Conservation (phyloP, 208 protist species). For the Zelonia costaricensis region DNA sequence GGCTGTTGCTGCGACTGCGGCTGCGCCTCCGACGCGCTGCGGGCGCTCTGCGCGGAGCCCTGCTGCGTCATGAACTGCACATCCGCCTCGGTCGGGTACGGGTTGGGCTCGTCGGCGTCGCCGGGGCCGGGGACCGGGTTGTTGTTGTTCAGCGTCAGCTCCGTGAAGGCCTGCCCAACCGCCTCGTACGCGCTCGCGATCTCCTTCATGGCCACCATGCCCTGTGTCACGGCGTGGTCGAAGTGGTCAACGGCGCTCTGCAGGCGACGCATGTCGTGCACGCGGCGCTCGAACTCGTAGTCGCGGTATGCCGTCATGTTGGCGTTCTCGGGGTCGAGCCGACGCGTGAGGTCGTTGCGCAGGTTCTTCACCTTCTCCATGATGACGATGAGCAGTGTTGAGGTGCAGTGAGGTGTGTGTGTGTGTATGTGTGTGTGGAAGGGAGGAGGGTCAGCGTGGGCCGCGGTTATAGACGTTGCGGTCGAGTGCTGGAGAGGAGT, state of each 20-base stretch:
- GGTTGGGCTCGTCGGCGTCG: conserved; percentile 16
- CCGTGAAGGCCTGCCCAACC: conserved; percentile 54
- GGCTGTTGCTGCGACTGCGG: too few relatives aligned
- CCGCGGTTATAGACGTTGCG: too few relatives aligned
- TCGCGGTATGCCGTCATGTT: conserved; percentile 45
- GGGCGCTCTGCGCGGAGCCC: not conserved
- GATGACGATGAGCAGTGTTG: not conserved
- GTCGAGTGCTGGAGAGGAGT: too few relatives aligned
- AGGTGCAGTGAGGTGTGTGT: not conserved
- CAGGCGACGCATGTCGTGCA: conserved; percentile 45
- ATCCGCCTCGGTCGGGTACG: conserved; percentile 34
- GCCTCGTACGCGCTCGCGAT: conserved; percentile 62
- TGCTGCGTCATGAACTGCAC: conserved; percentile 29
- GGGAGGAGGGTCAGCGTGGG: not conserved
- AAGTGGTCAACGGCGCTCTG: conserved; percentile 49
- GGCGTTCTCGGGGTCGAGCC: conserved; percentile 19
- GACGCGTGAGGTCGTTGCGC: conserved; percentile 20
- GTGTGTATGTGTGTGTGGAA: not conserved
- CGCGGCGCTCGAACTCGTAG: conserved; percentile 56
- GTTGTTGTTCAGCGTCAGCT: conserved; percentile 48
- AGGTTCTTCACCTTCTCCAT: conserved; percentile 21
- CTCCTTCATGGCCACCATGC: conserved; percentile 73
- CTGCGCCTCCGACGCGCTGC: not conserved
- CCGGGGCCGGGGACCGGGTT: conserved; percentile 14
- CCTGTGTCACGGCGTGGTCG: conserved; percentile 42